phyloP scores from a whole-genome alignment of 345 rosid genomes.

The Euphorbia tirucalli region DNA sequence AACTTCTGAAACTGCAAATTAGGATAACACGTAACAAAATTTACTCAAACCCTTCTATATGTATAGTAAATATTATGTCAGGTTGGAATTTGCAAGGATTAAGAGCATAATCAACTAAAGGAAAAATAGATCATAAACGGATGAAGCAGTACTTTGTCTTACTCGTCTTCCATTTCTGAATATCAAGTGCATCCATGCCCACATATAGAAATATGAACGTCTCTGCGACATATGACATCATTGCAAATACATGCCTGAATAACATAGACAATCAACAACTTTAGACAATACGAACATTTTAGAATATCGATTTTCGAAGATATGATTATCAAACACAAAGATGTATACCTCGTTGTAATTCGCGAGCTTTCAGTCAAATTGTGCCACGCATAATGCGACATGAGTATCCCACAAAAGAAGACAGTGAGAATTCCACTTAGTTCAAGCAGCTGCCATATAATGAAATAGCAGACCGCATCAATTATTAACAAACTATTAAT shows the following conservation, averaged over 20 bases:
- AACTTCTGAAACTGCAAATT: conserved; percentile 51
- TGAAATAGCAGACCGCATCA: neutral
- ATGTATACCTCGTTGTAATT: conserved; percentile 64
- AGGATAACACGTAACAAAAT: neutral
- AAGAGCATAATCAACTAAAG: no score
- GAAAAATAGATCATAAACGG: no score
- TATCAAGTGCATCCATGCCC: conserved; percentile 91
- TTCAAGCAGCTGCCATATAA: conserved; percentile 52
- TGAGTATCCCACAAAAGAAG: conserved; percentile 80
- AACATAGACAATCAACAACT: neutral
- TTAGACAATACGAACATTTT: neutral
- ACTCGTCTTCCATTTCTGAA: conserved; percentile 75
- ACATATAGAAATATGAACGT: conserved; percentile 88
- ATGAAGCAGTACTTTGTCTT: conserved; percentile 47
- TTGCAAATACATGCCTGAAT: conserved; percentile 76
- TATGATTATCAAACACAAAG: neutral
- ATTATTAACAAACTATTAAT: neutral
- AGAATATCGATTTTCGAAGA: neutral
- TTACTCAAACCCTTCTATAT: neutral
- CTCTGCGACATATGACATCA: conserved; percentile 85
- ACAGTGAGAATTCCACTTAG: conserved; percentile 92
- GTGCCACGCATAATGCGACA: conserved; percentile 77
- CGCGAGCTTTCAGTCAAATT: conserved; percentile 58
- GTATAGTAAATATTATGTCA: no score
- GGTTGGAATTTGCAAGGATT: no score